Evolutionary conservation across 176 grass and related monocot species (phyloP).

Genomic region (Rhipidocladum racemiflorum): DNA sequence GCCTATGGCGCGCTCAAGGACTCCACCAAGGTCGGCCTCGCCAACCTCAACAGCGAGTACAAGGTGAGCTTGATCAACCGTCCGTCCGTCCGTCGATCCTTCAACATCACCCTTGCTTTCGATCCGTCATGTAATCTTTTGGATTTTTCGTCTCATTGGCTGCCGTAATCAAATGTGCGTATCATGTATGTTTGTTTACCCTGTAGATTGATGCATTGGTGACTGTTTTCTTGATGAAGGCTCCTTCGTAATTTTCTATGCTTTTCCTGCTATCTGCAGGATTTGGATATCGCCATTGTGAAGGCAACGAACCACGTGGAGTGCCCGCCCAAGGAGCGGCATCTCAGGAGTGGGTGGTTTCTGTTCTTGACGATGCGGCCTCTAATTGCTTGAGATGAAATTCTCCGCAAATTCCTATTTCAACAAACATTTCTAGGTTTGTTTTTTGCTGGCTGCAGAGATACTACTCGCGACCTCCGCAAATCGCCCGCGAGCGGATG

Average conservation of each 20-base stretch:
- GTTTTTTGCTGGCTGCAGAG: conserved; percentile 37
- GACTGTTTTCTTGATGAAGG: neutral
- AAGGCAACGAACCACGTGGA: conserved; percentile 96
- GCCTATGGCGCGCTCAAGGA: conserved; percentile 97
- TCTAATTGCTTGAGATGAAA: neutral
- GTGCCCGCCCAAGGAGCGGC: conserved; percentile 90
- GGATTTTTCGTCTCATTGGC: neutral
- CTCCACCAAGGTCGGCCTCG: conserved; percentile 96
- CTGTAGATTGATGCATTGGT: neutral
- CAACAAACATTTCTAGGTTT: neutral
- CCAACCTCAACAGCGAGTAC: conserved; percentile 95
- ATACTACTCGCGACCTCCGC: conserved; percentile 67
- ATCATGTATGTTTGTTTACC: neutral
- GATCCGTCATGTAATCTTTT: neutral
- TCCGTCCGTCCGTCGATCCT: neutral
- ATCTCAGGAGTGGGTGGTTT: conserved; percentile 82
- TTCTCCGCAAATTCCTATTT: neutral
- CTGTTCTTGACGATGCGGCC: neutral
- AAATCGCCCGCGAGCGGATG: conserved; percentile 67
- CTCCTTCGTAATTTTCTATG: neutral
- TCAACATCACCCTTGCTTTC: neutral
- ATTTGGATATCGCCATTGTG: conserved; percentile 92
- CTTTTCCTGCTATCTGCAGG: conserved; percentile 38
- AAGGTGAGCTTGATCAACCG: conserved; percentile 53
- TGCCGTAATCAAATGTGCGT: neutral